phyloP scores from a whole-genome alignment of 2,329 filamentous ascomycete genomes.

The Beauveria rudraprayagi region DNA sequence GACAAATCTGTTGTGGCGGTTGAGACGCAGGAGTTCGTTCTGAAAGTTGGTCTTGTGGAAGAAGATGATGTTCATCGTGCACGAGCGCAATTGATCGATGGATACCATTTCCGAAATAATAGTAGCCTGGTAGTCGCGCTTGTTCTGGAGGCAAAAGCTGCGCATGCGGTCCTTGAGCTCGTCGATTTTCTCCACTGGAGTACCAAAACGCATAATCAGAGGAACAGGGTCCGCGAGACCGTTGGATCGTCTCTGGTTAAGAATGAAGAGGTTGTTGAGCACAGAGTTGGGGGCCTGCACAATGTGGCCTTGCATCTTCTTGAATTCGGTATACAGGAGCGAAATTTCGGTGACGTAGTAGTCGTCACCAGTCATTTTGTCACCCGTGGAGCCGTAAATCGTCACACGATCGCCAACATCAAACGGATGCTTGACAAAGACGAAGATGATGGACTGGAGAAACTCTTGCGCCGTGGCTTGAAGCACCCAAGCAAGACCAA shows the following conservation, averaged over 20 bases:
- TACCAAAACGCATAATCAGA: constrained; percentile 82
- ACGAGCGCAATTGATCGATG: constrained; percentile 74
- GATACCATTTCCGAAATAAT: constrained; percentile 78
- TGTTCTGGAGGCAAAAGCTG: constrained; percentile 75
- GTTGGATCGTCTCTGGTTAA: constrained; percentile 87
- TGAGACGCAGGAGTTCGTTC: constrained; percentile 83
- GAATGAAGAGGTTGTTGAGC: constrained; percentile 85
- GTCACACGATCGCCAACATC: constrained; percentile 91
- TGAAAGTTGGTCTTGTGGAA: constrained; percentile 98
- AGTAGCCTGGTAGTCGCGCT: constrained; percentile 80
- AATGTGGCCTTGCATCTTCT: constrained; percentile 96
- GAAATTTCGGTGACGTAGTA: constrained; percentile 96
- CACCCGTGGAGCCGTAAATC: constrained; percentile 82
- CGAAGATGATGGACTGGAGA: constrained; percentile 86
- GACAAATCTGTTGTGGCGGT: constrained; percentile 88
- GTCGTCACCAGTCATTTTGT: constrained; percentile 72
- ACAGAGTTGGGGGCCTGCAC: constrained; percentile 94
- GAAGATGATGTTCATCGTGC: constrained; percentile 87
- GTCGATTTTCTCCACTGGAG: constrained; percentile 74
- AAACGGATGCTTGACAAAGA: constrained; percentile 95
- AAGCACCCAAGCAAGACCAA: constrained; percentile 88
- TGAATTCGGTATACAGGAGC: constrained; percentile 91
- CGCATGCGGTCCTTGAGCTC: constrained; percentile 70
- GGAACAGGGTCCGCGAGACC: constrained; percentile 79
- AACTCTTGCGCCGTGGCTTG: constrained; percentile 92